Conservation (phyloP, 371 early-diverging fungal genomes). For the Mucor velutinosus region DNA sequence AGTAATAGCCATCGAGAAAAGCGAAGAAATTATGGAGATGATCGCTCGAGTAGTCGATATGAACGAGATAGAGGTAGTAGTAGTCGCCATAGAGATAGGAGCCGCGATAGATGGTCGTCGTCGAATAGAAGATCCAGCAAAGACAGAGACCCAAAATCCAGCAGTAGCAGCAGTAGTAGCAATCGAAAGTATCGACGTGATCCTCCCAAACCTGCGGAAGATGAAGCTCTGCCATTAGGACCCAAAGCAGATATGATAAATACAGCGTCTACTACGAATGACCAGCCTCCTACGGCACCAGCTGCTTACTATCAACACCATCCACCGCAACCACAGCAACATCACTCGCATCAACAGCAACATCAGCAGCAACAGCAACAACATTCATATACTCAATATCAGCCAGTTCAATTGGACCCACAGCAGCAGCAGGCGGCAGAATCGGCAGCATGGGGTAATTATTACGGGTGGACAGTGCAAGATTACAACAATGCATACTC, state of each 20-base stretch:
- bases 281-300: conserved; percentile 28
- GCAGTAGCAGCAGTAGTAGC: conserved; percentile 7
- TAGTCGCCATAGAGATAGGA: conserved; percentile 18
- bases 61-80: conserved; percentile 9
- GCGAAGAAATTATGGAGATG: conserved; percentile 26
- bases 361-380: conserved; percentile 8
- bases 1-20: conserved; percentile 25
- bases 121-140: conserved; percentile 19
- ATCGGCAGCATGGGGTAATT: conserved; percentile 22
- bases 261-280: neutral
- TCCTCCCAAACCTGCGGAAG: neutral
- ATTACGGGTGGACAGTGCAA: conserved; percentile 23
- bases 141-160: conserved; percentile 14
- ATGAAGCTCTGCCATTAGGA: conserved; percentile 11
- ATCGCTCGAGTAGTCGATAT: conserved; percentile 13
- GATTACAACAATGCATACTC: conserved; percentile 20
- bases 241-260: conserved; percentile 15
- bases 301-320: conserved; percentile 22
- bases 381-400: neutral
- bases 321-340: neutral
- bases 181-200: conserved; percentile 13
- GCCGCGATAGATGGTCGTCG: conserved; percentile 10
- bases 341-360: conserved; percentile 5
- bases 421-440: conserved; percentile 12
- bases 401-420: neutral